A percentile compares a stretch with the other conserved stretches of the same genome.
These are phyloP conservation scores for Podaxis sp. DNA, from an alignment of 768 basidiomycete species.

Conservation along the genomic window DNA sequence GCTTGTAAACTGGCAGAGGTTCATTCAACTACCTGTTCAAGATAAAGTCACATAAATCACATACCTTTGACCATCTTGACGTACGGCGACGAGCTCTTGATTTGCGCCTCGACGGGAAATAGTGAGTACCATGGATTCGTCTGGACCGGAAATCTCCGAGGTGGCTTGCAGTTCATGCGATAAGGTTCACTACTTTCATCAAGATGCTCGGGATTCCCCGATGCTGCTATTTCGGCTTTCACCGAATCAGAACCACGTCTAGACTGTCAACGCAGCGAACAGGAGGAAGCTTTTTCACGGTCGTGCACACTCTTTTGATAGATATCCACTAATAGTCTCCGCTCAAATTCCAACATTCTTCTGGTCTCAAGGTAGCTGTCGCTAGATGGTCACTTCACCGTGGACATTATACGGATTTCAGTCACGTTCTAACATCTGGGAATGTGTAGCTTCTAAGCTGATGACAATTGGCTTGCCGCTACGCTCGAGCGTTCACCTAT, in stretches of 20 bases:
- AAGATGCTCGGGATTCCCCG: background rate
- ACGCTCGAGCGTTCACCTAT: background rate
- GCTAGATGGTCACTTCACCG: too few relatives aligned
- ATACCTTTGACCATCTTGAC: conserved; percentile 62
- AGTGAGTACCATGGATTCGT: conserved; percentile 23
- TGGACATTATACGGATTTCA: background rate
- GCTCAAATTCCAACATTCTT: too few relatives aligned
- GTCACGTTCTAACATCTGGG: background rate
- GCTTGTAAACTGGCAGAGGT: conserved; percentile 74
- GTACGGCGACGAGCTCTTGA: conserved; percentile 42
- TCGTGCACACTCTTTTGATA: too few relatives aligned
- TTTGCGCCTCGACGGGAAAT: conserved; percentile 29
- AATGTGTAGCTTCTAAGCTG: background rate
- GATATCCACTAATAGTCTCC: too few relatives aligned
- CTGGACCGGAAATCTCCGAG: conserved; percentile 34
- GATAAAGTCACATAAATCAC: conserved; percentile 15
- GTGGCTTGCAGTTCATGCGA: conserved; percentile 40
- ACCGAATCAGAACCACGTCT: too few relatives aligned
- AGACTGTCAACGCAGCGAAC: too few relatives aligned
- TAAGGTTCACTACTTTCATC: conserved; percentile 29
- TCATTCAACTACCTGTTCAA: conserved; percentile 15
- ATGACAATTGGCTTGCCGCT: background rate
- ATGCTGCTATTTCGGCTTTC: background rate
- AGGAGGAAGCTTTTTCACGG: too few relatives aligned
- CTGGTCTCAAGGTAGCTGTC: too few relatives aligned